Conservation (phyloP, 257 asterid species). For the Solanum medicagineum region DNA sequence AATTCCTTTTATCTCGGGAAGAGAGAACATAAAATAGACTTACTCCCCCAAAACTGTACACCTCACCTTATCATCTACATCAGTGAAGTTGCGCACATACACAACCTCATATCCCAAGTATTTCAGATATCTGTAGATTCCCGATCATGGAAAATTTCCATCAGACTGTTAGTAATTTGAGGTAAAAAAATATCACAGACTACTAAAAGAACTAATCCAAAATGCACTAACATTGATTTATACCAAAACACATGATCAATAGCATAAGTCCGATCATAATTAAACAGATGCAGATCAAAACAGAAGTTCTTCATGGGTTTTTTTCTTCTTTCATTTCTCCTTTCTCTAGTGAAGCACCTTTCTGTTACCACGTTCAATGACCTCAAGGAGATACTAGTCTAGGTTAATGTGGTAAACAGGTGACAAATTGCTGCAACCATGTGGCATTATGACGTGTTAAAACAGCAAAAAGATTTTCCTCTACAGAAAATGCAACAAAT, state of each 20-base stretch:
- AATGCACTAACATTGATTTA: background rate
- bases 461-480: background rate
- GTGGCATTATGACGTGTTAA: background rate
- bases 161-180: background rate
- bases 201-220: background rate
- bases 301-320: background rate
- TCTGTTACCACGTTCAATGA: background rate
- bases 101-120: conserved; percentile 69
- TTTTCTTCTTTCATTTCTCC: background rate
- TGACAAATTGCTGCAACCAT: background rate
- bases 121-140: conserved; percentile 43
- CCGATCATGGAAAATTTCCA: background rate
- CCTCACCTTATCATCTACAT: conserved; percentile 73
- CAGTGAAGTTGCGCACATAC: conserved; percentile 89
- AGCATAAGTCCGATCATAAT: background rate
- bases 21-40: background rate
- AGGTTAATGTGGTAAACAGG: background rate
- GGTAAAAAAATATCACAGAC: background rate
- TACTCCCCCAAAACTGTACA: conserved; percentile 18
- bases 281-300: background rate
- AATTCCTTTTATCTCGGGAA: background rate
- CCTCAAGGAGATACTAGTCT: background rate
- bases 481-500: background rate
- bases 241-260: background rate
- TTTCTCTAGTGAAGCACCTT: background rate